phyloP scores from a whole-genome alignment of 2,329 filamentous ascomycete species.

The Teratosphaeria gauchensis region DNA sequence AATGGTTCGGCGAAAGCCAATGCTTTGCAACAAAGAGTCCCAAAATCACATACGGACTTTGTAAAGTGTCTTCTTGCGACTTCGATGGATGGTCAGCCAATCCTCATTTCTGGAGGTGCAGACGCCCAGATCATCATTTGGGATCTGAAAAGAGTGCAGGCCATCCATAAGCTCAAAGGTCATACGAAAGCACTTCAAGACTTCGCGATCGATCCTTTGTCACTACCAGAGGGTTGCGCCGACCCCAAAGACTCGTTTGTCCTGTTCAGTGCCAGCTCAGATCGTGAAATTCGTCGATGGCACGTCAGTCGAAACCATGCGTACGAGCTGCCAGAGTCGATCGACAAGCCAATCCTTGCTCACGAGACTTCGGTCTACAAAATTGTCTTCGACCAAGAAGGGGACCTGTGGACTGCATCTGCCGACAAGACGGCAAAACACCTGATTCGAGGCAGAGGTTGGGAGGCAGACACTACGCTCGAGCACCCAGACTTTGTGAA shows the following conservation, averaged over 20 bases:
- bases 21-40: not conserved
- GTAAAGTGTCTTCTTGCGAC: constrained; percentile 68
- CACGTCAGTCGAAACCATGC: constrained; percentile 45
- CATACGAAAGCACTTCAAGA: constrained; percentile 69
- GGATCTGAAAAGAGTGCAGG: constrained; percentile 58
- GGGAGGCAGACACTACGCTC: constrained; percentile 62
- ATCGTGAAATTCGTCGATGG: constrained; percentile 64
- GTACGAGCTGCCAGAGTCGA: constrained; percentile 41
- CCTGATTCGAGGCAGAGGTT: constrained; percentile 57
- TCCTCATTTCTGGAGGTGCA: constrained; percentile 39
- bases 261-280: constrained; percentile 64
- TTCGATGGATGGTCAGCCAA: constrained; percentile 49
- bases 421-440: constrained; percentile 84
- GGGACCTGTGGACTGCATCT: constrained; percentile 84
- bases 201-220: constrained; percentile 63
- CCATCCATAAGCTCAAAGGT: constrained; percentile 69
- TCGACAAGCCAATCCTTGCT: constrained; percentile 53
- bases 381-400: constrained; percentile 55
- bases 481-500: constrained; percentile 84
- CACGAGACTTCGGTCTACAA: constrained; percentile 90
- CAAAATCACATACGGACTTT: constrained; percentile 63
- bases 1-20: not conserved
- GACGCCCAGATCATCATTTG: constrained; percentile 57
- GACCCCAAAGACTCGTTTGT: constrained; percentile 36
- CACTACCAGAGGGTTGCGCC: constrained; percentile 22